A percentile compares a stretch with the other conserved stretches of the same genome.
phyloP scores from a whole-genome alignment of 352 stramenopile genomes.

The Pythium volutum region DNA sequence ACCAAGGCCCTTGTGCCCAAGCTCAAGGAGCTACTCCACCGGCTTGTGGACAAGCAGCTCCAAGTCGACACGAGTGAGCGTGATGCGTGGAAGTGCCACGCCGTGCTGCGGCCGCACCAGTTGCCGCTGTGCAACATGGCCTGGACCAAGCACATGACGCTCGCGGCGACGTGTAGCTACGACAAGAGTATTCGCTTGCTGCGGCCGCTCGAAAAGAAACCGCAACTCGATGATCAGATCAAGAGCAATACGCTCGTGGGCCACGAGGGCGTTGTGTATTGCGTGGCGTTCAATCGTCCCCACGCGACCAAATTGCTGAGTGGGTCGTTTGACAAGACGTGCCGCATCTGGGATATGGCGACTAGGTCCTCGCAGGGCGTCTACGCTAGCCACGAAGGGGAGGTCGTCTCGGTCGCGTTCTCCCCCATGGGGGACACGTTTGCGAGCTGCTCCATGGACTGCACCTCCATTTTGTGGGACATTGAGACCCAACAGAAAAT shows the following conservation, averaged over 20 bases:
- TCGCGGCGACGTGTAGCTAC: slow-evolving; percentile 71
- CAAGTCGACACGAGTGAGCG: slow-evolving; percentile 24
- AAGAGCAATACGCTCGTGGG: slow-evolving; percentile 38
- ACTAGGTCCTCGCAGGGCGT: slow-evolving; percentile 32
- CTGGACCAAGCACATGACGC: slow-evolving; percentile 55
- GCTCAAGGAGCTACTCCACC: slow-evolving; percentile 59
- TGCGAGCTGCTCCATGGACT: slow-evolving; percentile 72
- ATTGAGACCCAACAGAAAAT: slow-evolving; percentile 42
- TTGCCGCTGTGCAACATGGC: slow-evolving; percentile 72
- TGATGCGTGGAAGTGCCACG: slow-evolving; percentile 34
- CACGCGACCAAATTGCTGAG: slow-evolving; percentile 51
- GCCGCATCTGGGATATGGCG: slow-evolving; percentile 60
- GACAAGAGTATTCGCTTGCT: slow-evolving; percentile 69
- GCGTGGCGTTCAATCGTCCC: slow-evolving; percentile 56
- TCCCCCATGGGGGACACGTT: slow-evolving; percentile 36
- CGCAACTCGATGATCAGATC: slow-evolving; percentile 18
- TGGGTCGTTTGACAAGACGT: slow-evolving; percentile 80
- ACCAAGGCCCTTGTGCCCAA: slow-evolving; percentile 39
- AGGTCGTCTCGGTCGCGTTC: slow-evolving; percentile 57
- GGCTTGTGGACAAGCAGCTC: slow-evolving; percentile 70
- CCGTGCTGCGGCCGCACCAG: slow-evolving; percentile 47
- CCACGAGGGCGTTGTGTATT: slow-evolving; percentile 68
- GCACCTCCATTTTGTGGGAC: slow-evolving; percentile 66
- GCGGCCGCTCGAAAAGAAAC: slow-evolving; percentile 30
- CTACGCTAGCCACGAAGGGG: slow-evolving; percentile 52